Percentiles rank a stretch among this genome's conserved stretches.
These are phyloP conservation scores for Lophiotrema nucula DNA, from an alignment of 495 filamentous ascomycete species.

Conservation along the genomic window DNA sequence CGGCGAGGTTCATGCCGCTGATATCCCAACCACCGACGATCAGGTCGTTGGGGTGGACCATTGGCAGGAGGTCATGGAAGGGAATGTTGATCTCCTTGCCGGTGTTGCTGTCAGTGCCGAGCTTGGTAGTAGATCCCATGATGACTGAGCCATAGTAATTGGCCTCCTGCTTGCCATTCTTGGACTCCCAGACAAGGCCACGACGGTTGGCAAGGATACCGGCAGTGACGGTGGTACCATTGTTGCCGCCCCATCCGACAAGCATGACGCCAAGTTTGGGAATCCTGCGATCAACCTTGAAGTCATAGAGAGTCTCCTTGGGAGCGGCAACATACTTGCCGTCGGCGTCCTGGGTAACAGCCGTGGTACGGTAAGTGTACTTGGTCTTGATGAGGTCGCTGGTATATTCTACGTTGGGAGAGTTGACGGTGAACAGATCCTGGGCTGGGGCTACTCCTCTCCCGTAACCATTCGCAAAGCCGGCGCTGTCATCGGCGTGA, in stretches of 20 bases:
- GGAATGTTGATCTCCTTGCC: slow-evolving; percentile 92
- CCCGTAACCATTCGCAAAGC: slow-evolving; percentile 70
- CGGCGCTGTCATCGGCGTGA: slow-evolving; percentile 76
- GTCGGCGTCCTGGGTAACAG: slow-evolving; percentile 66
- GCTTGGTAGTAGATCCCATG: slow-evolving; percentile 96
- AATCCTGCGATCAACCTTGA: slow-evolving; percentile 93
- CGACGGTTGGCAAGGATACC: slow-evolving; percentile 95
- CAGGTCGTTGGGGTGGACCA: slow-evolving; percentile 97
- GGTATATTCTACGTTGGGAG: slow-evolving; percentile 89
- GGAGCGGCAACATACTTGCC: slow-evolving; percentile 82
- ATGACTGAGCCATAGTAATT: slow-evolving; percentile 98
- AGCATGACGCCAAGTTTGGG: slow-evolving; percentile 96
- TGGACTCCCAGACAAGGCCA: slow-evolving; percentile 85
- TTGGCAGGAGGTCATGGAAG: slow-evolving; percentile 89
- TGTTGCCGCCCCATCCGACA: slow-evolving; percentile 98
- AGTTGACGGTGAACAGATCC: slow-evolving; percentile 80
- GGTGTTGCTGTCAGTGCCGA: slow-evolving; percentile 82
- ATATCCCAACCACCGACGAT: slow-evolving; percentile 98
- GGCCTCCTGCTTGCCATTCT: slow-evolving; percentile 76
- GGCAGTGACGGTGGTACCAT: slow-evolving; percentile 94
- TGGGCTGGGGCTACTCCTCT: slow-evolving; percentile 43
- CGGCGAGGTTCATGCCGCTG: slow-evolving; percentile 79
- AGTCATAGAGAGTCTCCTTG: slow-evolving; percentile 88
- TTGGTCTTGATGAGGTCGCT: slow-evolving; percentile 84
- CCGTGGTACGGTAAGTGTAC: slow-evolving; percentile 95